Base-by-base conservation (phyloP, 345 rosid genomes). In the Bruguiera sexangula region DNA sequence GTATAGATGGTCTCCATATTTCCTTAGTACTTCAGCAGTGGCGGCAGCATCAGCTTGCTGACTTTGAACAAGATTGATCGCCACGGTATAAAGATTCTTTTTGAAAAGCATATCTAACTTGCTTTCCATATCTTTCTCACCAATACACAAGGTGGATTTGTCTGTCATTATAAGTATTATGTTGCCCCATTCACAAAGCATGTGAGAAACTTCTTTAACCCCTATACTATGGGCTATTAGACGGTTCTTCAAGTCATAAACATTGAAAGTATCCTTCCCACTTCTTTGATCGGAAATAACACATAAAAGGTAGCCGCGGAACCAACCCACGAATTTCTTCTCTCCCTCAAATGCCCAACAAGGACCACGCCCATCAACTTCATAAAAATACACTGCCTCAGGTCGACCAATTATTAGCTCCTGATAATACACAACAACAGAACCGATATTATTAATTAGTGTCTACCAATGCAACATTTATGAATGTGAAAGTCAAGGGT, bases 261-360 rank as follows among this genome's bases (percentile, higher is more conserved):
- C 80, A 73, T 95, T 95, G 78, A 95, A 90, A 56, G 82, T 82
- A 59, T 87, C 87, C 57, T 69, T 84, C 68, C 85, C 88, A 73
- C 68, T 90, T 81, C 97, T 88, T 72, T 93, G 96, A 71, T 92
- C 98, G 30, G 89, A 84, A 76, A 92, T 88, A 73, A 95, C 97
- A 73, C 96, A 95, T 75, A 90, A 67, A 67, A 95, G 87, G 73
- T 95, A 92, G 63, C 99, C 98, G 62, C 99, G 92, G 70, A 90
- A 92, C 99, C 99, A 95, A 19, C 99, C 98, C 43, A 92, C 65
- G 61, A 88, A 84, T 67, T 85, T 90, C 84, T 92, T 95, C 86
- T 95, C 97, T 60, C 99, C 99, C 76, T 92, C 98, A 79, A 95
- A 95, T 63, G 98, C 99, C 99, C 98, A 90, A 77, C 99, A 95